Evolutionary conservation across 768 basidiomycete species (phyloP).

Genomic region (Cytidiella melzeri): DNA sequence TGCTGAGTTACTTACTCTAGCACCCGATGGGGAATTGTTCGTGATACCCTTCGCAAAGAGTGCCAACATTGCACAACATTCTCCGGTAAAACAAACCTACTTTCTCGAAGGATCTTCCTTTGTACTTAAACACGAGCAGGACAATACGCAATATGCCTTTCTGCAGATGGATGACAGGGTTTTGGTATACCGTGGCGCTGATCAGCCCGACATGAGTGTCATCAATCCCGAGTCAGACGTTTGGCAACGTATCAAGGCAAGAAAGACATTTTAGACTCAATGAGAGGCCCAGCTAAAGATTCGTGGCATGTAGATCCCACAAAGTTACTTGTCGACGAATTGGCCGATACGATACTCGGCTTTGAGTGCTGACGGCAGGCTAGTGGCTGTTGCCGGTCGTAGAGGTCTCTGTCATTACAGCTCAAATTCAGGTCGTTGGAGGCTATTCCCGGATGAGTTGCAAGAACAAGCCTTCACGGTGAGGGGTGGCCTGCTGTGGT

Average conservation of each 20-base stretch:
- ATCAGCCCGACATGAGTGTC: constrained; percentile 96
- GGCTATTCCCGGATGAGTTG: constrained; percentile 69
- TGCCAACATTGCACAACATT: constrained; percentile 85
- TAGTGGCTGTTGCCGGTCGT: constrained; percentile 90
- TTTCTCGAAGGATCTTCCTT: constrained; percentile 5
- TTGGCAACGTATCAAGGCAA: constrained; percentile 93
- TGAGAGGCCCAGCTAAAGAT: background rate
- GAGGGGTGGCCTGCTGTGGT: constrained; percentile 92
- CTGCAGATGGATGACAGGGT: constrained; percentile 93
- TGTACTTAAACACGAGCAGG: constrained; percentile 38
- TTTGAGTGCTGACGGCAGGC: constrained; percentile 82
- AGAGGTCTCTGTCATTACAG: constrained; percentile 92
- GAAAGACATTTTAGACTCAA: too few relatives aligned
- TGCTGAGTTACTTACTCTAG: constrained; percentile 28
- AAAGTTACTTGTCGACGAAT: constrained; percentile 80
- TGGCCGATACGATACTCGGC: constrained; percentile 95
- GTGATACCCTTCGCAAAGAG: constrained; percentile 92
- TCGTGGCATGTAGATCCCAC: constrained; percentile 59
- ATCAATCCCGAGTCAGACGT: constrained; percentile 98
- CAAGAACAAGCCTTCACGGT: constrained; percentile 88
- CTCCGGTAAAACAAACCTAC: constrained; percentile 53
- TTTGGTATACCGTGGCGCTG: constrained; percentile 90
- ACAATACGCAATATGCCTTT: constrained; percentile 94
- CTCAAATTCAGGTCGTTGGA: constrained; percentile 92
- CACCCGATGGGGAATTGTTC: constrained; percentile 67